These are phyloP conservation scores for Sordariomycetes sp. DNA, from an alignment of 2,329 filamentous ascomycete species.

Conservation along the genomic window DNA sequence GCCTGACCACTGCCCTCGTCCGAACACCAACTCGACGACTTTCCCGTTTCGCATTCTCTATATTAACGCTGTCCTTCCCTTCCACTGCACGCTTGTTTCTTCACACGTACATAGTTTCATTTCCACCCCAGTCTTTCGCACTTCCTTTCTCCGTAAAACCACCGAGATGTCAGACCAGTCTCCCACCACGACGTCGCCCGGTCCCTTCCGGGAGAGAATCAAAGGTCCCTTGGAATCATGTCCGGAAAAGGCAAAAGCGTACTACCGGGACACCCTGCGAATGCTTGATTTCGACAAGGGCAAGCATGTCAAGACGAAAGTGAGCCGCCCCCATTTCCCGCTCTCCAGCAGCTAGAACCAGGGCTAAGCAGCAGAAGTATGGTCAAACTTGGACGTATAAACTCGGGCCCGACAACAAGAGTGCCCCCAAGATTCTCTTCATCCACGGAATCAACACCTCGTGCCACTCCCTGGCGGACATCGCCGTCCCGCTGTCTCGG, in stretches of 20 bases:
- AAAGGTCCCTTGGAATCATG: neutral
- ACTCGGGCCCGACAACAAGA: conserved; percentile 61
- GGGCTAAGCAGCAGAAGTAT: conserved; percentile 31
- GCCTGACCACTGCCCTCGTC: too few relatives aligned
- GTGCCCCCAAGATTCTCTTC: conserved; percentile 54
- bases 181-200: too few relatives aligned
- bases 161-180: too few relatives aligned
- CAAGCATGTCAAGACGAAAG: neutral
- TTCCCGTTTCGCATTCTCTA: too few relatives aligned
- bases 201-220: neutral
- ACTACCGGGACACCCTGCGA: neutral
- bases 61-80: too few relatives aligned
- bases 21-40: too few relatives aligned
- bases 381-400: conserved; percentile 71
- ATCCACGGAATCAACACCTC: conserved; percentile 79
- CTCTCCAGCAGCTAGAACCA: neutral
- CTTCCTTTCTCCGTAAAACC: too few relatives aligned
- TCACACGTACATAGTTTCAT: too few relatives aligned
- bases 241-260: neutral
- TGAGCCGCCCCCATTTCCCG: neutral
- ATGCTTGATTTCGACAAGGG: neutral
- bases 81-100: too few relatives aligned
- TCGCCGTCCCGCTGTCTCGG: conserved; percentile 54
- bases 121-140: too few relatives aligned
- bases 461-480: conserved; percentile 56